Evolutionary conservation across 148 eudicot genomes (phyloP).

Genomic region (Dysphania ambrosioides): DNA sequence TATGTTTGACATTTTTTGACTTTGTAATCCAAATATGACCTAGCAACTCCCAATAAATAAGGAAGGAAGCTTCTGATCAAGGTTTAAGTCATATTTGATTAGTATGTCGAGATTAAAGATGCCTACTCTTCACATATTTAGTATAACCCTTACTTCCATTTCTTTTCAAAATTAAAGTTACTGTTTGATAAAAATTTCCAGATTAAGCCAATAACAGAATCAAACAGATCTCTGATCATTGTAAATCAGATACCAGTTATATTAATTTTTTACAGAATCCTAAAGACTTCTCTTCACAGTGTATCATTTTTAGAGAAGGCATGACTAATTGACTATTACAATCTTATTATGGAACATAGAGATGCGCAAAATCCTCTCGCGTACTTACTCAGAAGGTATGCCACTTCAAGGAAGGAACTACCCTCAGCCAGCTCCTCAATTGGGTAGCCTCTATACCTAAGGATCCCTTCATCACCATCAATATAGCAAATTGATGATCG

Average conservation of each 20-base stretch:
- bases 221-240: not conserved
- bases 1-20: not conserved
- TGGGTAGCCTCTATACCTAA: conserved; percentile 92
- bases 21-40: not conserved
- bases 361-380: conserved; percentile 1
- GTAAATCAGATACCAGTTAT: not conserved
- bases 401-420: conserved; percentile 90
- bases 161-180: too few species aligned
- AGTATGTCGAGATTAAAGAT: not conserved
- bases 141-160: not conserved
- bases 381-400: conserved; percentile 81
- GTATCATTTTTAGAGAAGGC: not conserved
- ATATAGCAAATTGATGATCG: conserved; percentile 91
- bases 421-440: conserved; percentile 95
- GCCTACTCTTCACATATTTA: not conserved
- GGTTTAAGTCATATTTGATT: too few species aligned
- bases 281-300: not conserved
- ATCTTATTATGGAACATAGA: conserved; percentile 1
- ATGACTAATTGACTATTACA: not conserved
- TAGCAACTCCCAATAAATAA: not conserved
- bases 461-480: conserved; percentile 98
- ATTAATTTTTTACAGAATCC: not conserved
- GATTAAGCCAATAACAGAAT: not conserved
- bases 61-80: not conserved
- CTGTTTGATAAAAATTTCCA: not conserved